Conservation (phyloP, 2,329 filamentous ascomycete species). For the Eutypella sp. region DNA sequence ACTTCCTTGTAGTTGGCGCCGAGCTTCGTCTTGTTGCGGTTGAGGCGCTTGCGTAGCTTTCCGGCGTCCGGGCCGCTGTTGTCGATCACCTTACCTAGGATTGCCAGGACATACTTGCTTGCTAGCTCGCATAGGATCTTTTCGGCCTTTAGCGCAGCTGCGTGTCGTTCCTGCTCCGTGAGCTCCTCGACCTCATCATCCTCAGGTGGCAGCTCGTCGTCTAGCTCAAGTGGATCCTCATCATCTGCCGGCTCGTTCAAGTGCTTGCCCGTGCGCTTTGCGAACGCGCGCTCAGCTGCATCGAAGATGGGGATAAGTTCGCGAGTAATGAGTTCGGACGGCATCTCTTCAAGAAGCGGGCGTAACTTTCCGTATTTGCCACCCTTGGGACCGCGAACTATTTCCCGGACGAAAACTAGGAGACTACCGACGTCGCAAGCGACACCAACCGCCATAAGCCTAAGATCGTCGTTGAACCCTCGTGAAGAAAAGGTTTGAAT, state of each 20-base stretch:
- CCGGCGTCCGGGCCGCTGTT: constrained; percentile 52
- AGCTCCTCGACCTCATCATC: constrained; percentile 51
- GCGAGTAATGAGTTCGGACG: constrained; percentile 52
- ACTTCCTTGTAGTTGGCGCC: constrained; percentile 85
- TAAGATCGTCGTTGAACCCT: constrained; percentile 69
- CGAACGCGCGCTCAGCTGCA: constrained; percentile 69
- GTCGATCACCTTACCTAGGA: constrained; percentile 72
- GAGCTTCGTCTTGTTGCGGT: constrained; percentile 73
- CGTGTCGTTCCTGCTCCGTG: constrained; percentile 54
- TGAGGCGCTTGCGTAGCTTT: constrained; percentile 64
- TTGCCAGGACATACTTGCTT: constrained; percentile 76
- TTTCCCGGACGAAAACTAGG: constrained; percentile 66
- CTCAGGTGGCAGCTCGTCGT: constrained; percentile 57
- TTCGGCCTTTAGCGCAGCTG: constrained; percentile 70
- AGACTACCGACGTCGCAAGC: constrained; percentile 79
- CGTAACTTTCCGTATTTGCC: constrained; percentile 51
- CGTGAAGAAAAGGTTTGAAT: constrained; percentile 65
- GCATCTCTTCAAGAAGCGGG: constrained; percentile 64
- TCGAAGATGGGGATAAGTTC: constrained; percentile 74
- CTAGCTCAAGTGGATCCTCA: constrained; percentile 62
- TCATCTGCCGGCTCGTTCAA: constrained; percentile 64
- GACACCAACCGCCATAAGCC: constrained; percentile 68
- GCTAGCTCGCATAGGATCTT: constrained; percentile 81
- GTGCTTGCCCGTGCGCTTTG: constrained; percentile 61
- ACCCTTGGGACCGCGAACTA: constrained; percentile 40